Evolutionary conservation across 192 early-diverging fungal species (phyloP).

Genomic region (Coemansia sp.): DNA sequence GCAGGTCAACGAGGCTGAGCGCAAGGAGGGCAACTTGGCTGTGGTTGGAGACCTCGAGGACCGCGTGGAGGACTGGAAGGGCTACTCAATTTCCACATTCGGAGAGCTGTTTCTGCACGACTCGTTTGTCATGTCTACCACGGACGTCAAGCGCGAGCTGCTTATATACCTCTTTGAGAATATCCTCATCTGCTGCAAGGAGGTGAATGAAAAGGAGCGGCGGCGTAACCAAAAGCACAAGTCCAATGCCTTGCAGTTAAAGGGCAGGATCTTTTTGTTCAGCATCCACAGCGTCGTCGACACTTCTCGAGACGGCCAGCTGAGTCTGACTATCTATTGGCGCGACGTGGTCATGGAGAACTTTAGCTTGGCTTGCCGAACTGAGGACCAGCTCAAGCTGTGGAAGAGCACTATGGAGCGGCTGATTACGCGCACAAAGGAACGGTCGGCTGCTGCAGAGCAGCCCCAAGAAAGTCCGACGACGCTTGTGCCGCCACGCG

Average conservation of each 20-base stretch:
- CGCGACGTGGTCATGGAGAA: constrained; percentile 77
- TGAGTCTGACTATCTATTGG: constrained; percentile 83
- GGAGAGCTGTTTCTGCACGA: constrained; percentile 85
- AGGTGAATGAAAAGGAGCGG: constrained; percentile 70
- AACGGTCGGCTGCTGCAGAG: constrained; percentile 20
- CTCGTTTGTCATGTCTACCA: constrained; percentile 80
- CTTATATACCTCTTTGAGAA: constrained; percentile 93
- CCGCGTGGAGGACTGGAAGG: constrained; percentile 93
- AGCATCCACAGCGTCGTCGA: constrained; percentile 77
- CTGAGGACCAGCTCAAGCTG: constrained; percentile 88
- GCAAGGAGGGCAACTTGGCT: constrained; percentile 84
- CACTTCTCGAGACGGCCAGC: constrained; percentile 57
- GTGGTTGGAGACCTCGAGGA: constrained; percentile 79
- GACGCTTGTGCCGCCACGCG: constrained; percentile 17
- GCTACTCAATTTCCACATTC: constrained; percentile 73
- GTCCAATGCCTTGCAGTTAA: constrained; percentile 66
- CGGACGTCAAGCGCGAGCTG: constrained; percentile 79
- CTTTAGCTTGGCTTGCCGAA: constrained; percentile 87
- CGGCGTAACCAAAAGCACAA: constrained; percentile 57
- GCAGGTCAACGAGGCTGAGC: constrained; percentile 88
- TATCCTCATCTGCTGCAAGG: constrained; percentile 93
- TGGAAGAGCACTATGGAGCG: constrained; percentile 84
- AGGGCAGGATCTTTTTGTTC: constrained; percentile 85
- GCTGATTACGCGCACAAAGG: constrained; percentile 62
- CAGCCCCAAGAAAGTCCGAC: constrained; percentile 18